Base-by-base conservation (phyloP, 345 rosid species). In the Microcos paniculata region DNA sequence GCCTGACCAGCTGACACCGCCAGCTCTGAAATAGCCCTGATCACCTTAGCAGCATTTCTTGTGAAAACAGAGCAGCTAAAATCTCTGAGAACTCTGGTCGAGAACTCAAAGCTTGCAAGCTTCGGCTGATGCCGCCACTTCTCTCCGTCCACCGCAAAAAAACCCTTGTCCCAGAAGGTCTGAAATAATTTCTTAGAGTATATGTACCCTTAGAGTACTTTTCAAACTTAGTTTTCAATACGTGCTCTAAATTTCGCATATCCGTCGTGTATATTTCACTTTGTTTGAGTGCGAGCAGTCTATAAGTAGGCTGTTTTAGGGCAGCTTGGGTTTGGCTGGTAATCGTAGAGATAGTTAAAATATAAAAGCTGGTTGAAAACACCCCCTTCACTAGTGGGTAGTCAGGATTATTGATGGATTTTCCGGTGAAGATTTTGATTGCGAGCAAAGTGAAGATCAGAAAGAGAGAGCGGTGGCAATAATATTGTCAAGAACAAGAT, bases 91-190 rank as follows among this genome's bases (percentile, higher is more conserved):
- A 89, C 90, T 46, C 91, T 85, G 0, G 94, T 81, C 0, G 92
- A 91, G 68, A 94, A 94, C 85, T 94, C 93, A 31, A 79, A 84
- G 79, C 93, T 92, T 0, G 94, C 88, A 1, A 88, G 85, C 88
- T 92, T 94, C 75, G 97, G 85, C 80, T 94, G 98, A 30, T 90
- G 91, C 81, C 75, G 80, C 98, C 97, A 94, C 76, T 85, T 91
- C 3, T 89, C 94, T 23, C 97, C 97, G 75, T 94, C 91, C 43
- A 82, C 96, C 16, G 77, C 79, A n/a, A 21, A 91, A 91, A 1
- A 94, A 90, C n/a, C 98, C 98, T n/a, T 88, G 80, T 24, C 98
- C 97, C 8, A 92, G 70, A 69, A 94, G 81, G 65, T 92, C 93
- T 0, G 18, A 61, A 0, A 79, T 6, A 7, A 89, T 77, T 16